phyloP scores from a whole-genome alignment of 2,329 filamentous ascomycete genomes.

The Sporothrix protearum region DNA sequence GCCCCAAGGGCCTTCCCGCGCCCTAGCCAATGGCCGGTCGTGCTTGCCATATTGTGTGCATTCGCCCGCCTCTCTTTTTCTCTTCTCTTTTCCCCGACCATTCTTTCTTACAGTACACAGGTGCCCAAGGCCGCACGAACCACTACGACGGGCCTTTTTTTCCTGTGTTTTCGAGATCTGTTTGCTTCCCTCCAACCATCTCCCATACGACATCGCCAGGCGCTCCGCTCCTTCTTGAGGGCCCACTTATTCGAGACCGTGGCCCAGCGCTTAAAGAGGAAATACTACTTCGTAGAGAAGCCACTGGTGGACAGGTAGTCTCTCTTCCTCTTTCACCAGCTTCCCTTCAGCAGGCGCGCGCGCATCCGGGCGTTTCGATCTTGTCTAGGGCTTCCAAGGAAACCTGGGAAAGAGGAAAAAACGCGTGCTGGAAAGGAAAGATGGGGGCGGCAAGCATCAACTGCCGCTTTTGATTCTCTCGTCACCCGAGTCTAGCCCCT shows the following conservation, averaged over 20 bases:
- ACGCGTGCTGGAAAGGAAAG: background rate
- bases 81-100: background rate
- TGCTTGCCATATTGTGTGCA: background rate
- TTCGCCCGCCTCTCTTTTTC: background rate
- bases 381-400: background rate
- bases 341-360: constrained; percentile 7
- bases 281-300: background rate
- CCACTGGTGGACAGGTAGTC: background rate
- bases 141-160: background rate
- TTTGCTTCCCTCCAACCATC: background rate
- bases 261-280: constrained; percentile 16
- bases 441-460: background rate
- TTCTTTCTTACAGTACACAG: background rate
- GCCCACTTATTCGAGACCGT: background rate
- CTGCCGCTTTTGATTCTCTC: background rate
- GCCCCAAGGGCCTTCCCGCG: constrained; percentile 9
- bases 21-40: constrained; percentile 16
- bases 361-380: constrained; percentile 6
- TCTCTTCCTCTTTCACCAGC: background rate
- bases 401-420: background rate
- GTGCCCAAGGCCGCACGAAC: background rate
- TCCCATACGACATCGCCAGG: background rate
- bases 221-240: background rate
- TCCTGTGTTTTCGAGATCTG: background rate
- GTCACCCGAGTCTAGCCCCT: background rate